Evolutionary conservation across 768 basidiomycete species (phyloP), one percentile per base, ranked within the genome.

Genomic region (Infundibulicybe gibba): DNA sequence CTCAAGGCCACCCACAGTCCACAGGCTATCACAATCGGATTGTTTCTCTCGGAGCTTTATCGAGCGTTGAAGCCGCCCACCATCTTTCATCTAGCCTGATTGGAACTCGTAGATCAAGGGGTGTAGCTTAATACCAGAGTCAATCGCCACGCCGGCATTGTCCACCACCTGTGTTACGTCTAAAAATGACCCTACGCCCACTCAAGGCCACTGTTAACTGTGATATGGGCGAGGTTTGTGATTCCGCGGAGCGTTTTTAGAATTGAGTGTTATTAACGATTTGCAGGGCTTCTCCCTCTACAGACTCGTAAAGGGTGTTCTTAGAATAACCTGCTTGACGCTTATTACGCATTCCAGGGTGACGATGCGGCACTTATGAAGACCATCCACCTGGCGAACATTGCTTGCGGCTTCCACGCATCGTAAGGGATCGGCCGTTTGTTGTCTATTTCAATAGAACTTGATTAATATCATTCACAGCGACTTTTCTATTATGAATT

Each of bases 331-430:
- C 9, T 31, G 1, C 15, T 48, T n/a, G 32, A 35, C 32, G 13
- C 17, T 39, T 16, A 41, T 25, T 25, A 13, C 12, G 12, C 14
- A 6, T 10, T 35, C 1, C 35, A 79, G 79, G 73, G 70, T 5
- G 74, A 80, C 32, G 79, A 80, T 31, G 75, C 74, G 46, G 61
- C 63, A 9, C 67, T 80, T 37, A 79, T 79, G 76, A 68, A 73
- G 44, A 75, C 71, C 10, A 79, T 83, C 21, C 77, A 81, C 52
- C 64, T 80, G 13, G 80, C 80, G 0, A 82, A 84, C 49, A 67
- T 85, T 13, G 84, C 84, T 0, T 86, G 83, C 55, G 83, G 84
- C 5, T 84, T 83, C 49, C 85, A 86, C 55, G 83, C 79, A 16
- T 80, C 78, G 78, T 82, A 49, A 40, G 62, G 49, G 13, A 3